phyloP scores from a whole-genome alignment of 148 eudicot genomes.

The Polygonum aviculare region DNA sequence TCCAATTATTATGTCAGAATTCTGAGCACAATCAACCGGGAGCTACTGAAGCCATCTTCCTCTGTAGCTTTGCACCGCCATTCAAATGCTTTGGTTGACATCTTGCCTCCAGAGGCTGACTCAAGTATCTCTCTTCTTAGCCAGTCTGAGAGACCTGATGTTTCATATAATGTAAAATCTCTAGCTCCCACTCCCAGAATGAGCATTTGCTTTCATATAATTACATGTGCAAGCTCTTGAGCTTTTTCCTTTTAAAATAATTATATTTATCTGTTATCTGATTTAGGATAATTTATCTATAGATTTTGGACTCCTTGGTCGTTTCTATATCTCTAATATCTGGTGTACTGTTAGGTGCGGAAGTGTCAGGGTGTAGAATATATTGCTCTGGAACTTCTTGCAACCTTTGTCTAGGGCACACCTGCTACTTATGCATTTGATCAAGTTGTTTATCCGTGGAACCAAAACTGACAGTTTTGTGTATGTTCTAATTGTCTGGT shows the following conservation, averaged over 20 bases:
- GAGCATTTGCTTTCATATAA: background rate
- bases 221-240: background rate
- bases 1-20: conserved; percentile 84
- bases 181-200: background rate
- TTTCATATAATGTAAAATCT: conserved; percentile 53
- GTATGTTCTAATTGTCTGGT: conserved; percentile 1
- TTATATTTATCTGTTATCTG: background rate
- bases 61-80: conserved; percentile 79
- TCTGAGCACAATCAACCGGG: conserved; percentile 69
- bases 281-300: background rate
- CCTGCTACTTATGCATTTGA: background rate
- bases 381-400: background rate
- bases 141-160: conserved; percentile 94
- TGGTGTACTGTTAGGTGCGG: background rate
- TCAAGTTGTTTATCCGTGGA: background rate
- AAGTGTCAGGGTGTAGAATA: background rate
- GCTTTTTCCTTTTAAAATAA: background rate
- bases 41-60: conserved; percentile 65
- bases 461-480: background rate
- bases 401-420: background rate
- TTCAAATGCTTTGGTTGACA: conserved; percentile 83
- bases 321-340: background rate
- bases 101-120: conserved; percentile 91
- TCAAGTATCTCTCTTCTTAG: conserved; percentile 84
- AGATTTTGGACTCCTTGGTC: background rate